Evolutionary conservation across 305 asterid genomes (phyloP).

Genomic region (Fraxinus sp.): DNA sequence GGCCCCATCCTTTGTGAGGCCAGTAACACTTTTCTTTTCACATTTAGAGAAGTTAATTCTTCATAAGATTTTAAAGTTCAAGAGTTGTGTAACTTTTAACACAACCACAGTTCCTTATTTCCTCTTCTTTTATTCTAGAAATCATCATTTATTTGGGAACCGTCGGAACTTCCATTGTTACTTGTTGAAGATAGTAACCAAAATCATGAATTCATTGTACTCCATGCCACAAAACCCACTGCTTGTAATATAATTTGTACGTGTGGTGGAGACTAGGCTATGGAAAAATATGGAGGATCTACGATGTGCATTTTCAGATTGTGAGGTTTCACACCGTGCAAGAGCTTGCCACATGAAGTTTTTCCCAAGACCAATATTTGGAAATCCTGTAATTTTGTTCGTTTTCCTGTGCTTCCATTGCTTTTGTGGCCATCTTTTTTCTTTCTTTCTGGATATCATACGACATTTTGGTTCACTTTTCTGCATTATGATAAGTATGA

Average conservation of each 20-base stretch:
- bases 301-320: neutral
- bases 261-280: neutral
- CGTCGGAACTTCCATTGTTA: neutral
- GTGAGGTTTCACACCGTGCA: neutral
- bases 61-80: neutral
- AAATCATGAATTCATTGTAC: neutral
- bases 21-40: neutral
- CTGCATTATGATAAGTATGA: neutral
- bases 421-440: neutral
- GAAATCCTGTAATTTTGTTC: neutral
- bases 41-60: neutral
- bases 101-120: neutral
- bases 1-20: too few species aligned
- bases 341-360: neutral
- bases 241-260: neutral
- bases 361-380: neutral
- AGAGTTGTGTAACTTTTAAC: neutral
- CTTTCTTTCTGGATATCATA: neutral
- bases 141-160: neutral
- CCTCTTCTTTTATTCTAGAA: neutral
- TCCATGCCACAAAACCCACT: neutral
- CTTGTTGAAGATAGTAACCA: neutral
- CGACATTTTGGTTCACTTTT: neutral
- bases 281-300: neutral
- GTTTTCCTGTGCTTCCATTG: neutral